Evolutionary conservation across 768 basidiomycete genomes (phyloP), one percentile per base, ranked within the genome.

Genomic region (Leccinum arenicola): DNA sequence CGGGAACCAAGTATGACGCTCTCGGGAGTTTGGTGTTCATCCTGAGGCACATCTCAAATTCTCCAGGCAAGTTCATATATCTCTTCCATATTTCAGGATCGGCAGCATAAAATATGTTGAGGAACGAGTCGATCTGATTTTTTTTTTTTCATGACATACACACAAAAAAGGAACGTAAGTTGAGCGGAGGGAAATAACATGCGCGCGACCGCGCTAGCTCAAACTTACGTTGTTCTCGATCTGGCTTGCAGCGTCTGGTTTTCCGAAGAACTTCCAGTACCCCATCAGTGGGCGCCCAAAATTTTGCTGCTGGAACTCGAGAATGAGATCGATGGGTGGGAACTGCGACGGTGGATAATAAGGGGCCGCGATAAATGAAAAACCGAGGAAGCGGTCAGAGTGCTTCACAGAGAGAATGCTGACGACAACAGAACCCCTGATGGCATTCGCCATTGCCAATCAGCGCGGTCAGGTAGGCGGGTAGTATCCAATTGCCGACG

Each of bases 81-180:
- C 67, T 74, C 64, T 71, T 71, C 75, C 75, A 78, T 19, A 64
- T 25, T 29, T 64, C 63, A 0, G 75, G 72, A 49, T 80, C 71
- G 15, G 69, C 53, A 4, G 78, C 61, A 60, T 74, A 78, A 35
- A 70, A 0, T 27, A 79, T 23, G 40, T 70, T 68, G 38, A 76
- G 64, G 56, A 81, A 73, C 1, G 78, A 76, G 36, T 81, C 79
- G 27, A 73, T 64, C 79, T 77, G 43, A 19, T 19, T n/a, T n/a
- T 31, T 47, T 54, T 50, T 27, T 12, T 23, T 12, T 14, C 12
- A 35, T 19, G 29, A 17, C 12, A 19, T 4, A 4, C 40, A 45
- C 40, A 45, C 35, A 36, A 7, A 45, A 38, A 10, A 6, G 29
- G n/a, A 36, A 25, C 45, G 23, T 48, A 27, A 33, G 56, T 2